Evolutionary conservation across 192 early-diverging fungal species (phyloP).

Genomic region (Coemansia javaensis): DNA sequence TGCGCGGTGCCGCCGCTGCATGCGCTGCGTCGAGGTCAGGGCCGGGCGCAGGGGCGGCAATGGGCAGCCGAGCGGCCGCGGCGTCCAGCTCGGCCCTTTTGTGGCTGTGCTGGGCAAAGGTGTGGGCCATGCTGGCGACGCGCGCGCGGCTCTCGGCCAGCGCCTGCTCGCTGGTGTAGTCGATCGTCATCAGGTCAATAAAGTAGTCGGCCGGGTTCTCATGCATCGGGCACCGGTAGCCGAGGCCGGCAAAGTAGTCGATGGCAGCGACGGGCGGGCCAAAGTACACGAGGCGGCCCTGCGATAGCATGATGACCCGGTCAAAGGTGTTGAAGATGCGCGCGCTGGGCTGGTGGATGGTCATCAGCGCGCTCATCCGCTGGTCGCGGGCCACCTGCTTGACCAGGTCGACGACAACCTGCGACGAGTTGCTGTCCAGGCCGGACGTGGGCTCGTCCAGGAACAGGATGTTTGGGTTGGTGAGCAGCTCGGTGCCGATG

Average conservation of each 20-base stretch:
- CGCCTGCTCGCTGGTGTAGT: slow-evolving; percentile 35
- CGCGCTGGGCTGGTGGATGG: slow-evolving; percentile 86
- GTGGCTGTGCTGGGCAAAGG: slow-evolving; percentile 15
- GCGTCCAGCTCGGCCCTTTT: background rate
- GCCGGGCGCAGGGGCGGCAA: background rate
- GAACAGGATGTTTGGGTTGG: slow-evolving; percentile 53
- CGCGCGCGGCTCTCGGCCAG: slow-evolving; percentile 30
- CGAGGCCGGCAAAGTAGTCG: slow-evolving; percentile 47
- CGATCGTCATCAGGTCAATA: slow-evolving; percentile 57
- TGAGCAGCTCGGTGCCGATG: slow-evolving; percentile 48
- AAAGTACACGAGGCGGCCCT: slow-evolving; percentile 59
- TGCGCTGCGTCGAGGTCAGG: background rate
- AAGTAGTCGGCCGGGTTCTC: slow-evolving; percentile 73
- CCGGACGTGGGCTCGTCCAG: slow-evolving; percentile 61
- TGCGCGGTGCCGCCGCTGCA: slow-evolving; percentile 1
- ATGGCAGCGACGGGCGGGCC: slow-evolving; percentile 46
- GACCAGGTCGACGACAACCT: slow-evolving; percentile 58
- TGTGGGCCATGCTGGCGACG: slow-evolving; percentile 28
- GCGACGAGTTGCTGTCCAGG: slow-evolving; percentile 65
- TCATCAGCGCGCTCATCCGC: slow-evolving; percentile 70
- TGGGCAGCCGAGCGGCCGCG: background rate
- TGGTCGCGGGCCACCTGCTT: slow-evolving; percentile 51
- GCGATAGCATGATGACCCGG: slow-evolving; percentile 65
- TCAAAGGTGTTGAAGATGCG: slow-evolving; percentile 81
- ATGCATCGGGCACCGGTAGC: slow-evolving; percentile 58